Evolutionary conservation across 495 filamentous ascomycete species (phyloP).

Genomic region (Neurospora terricola): DNA sequence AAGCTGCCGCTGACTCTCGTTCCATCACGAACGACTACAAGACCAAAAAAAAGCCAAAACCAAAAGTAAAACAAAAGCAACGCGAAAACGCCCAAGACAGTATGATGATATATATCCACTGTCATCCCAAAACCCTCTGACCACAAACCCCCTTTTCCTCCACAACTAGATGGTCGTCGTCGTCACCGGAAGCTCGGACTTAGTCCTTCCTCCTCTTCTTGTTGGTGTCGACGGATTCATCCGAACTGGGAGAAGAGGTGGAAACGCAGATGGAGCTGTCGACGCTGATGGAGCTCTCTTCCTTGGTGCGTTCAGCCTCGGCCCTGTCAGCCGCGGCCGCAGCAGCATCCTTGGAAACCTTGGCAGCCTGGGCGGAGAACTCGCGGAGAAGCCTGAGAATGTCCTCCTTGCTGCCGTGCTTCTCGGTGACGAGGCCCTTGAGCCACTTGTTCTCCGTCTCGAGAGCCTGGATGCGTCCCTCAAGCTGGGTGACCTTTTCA

Average conservation of each 20-base stretch:
- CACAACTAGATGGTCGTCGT: neutral
- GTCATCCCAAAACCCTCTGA: neutral
- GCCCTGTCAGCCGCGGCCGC: neutral
- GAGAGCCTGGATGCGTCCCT: conserved; percentile 71
- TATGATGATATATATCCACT: conserved; percentile 6
- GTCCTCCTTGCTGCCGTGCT: conserved; percentile 55
- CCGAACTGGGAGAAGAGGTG: neutral
- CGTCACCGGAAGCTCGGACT: neutral
- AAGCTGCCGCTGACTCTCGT: neutral
- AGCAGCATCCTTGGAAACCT: neutral
- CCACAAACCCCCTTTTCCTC: neutral
- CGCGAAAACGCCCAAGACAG: neutral
- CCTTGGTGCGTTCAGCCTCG: conserved; percentile 4
- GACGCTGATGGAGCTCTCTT: conserved; percentile 1
- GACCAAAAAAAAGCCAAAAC: neutral
- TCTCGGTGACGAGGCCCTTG: conserved; percentile 87
- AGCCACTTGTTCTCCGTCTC: conserved; percentile 97
- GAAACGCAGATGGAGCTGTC: conserved; percentile 1
- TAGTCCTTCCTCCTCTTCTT: conserved; percentile 8
- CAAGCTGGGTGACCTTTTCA: conserved; percentile 70
- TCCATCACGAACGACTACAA: conserved; percentile 4
- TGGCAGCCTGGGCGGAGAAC: conserved; percentile 14
- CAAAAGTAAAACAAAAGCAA: neutral
- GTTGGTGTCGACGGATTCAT: neutral
- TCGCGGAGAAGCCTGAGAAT: conserved; percentile 37